phyloP scores from a whole-genome alignment of 352 stramenopile species.

The Globisporangium barbulae region DNA sequence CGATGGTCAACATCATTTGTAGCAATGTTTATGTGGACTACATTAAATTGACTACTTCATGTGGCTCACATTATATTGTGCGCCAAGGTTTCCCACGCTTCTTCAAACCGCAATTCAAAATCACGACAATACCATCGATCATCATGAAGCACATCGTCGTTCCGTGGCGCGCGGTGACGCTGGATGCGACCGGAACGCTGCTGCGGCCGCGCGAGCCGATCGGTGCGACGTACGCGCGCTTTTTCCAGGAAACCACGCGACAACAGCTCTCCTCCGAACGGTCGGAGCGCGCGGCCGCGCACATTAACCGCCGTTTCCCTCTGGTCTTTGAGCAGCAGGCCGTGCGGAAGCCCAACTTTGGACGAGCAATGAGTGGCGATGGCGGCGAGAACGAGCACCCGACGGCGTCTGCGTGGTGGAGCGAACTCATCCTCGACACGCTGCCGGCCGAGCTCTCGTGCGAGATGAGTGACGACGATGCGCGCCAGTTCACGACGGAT shows the following conservation, averaged over 20 bases:
- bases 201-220: slow-evolving; percentile 41
- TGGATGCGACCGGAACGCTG: slow-evolving; percentile 78
- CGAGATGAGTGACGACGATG: slow-evolving; percentile 14
- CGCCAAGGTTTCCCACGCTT: no score
- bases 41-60: background rate
- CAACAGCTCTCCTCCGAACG: slow-evolving; percentile 25
- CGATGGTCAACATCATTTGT: no score
- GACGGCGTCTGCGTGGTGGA: slow-evolving; percentile 60
- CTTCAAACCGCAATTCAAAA: background rate
- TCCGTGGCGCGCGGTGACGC: slow-evolving; percentile 40
- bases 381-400: background rate
- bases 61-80: background rate
- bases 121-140: background rate
- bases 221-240: slow-evolving; percentile 45
- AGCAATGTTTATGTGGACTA: no score
- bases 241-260: slow-evolving; percentile 33
- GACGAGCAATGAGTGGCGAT: background rate
- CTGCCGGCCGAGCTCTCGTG: slow-evolving; percentile 29
- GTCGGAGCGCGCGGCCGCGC: slow-evolving; percentile 15
- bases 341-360: slow-evolving; percentile 49
- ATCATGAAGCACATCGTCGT: background rate
- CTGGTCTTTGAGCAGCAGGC: slow-evolving; percentile 33
- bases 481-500: slow-evolving; percentile 31
- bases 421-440: slow-evolving; percentile 40
- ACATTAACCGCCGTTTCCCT: slow-evolving; percentile 36